Conservation (phyloP, 345 rosid genomes). For the Combretum micranthum region DNA sequence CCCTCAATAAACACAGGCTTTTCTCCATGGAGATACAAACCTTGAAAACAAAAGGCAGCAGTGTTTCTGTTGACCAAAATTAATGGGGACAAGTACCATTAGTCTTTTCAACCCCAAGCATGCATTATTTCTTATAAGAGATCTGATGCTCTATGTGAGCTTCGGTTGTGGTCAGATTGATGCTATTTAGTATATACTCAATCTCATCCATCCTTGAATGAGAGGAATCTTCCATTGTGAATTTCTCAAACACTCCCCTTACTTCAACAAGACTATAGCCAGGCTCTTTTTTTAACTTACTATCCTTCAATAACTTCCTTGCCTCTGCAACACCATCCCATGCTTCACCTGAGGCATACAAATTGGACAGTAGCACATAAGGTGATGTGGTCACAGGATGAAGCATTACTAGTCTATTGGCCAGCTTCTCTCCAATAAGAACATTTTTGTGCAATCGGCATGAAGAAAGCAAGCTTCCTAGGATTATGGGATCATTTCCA, state of each 20-base stretch:
- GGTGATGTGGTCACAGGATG: conserved; percentile 43
- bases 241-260: conserved; percentile 35
- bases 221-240: conserved; percentile 38
- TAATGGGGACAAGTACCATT: too few relatives aligned
- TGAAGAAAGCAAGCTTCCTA: conserved; percentile 59
- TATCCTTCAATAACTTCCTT: conserved; percentile 48
- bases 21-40: too few relatives aligned
- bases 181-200: conserved; percentile 20
- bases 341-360: conserved; percentile 54
- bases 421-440: conserved; percentile 36
- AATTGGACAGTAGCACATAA: conserved; percentile 46
- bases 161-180: conserved; percentile 3
- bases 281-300: conserved; percentile 53
- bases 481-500: conserved; percentile 38
- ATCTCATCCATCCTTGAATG: conserved; percentile 39
- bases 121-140: too few relatives aligned
- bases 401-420: conserved; percentile 34
- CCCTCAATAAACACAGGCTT: too few relatives aligned
- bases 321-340: conserved; percentile 51
- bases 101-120: too few relatives aligned
- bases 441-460: conserved; percentile 45
- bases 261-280: conserved; percentile 49
- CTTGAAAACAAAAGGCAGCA: too few relatives aligned
- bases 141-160: too few relatives aligned
- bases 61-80: too few relatives aligned